Evolutionary conservation across 1,284 basidiomycete genomes (phyloP).

Genomic region (Apiotrichum sp.): DNA sequence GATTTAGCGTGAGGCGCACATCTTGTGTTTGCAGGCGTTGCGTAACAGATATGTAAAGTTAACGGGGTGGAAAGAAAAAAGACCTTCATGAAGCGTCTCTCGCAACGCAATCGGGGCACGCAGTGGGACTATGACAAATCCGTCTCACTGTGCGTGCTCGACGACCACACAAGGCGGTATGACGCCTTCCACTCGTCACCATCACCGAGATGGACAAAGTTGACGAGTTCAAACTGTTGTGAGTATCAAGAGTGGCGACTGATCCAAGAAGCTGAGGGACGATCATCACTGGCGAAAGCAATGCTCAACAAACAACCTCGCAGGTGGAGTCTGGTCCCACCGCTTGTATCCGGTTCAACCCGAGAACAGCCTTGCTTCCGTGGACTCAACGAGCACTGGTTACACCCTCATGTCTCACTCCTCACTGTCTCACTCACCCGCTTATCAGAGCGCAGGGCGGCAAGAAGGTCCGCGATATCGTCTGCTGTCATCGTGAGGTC

Average conservation of each 20-base stretch:
- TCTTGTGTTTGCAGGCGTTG: too few relatives aligned
- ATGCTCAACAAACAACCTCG: too few relatives aligned
- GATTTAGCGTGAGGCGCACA: too few relatives aligned
- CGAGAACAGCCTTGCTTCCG: too few relatives aligned
- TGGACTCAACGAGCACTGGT: background rate
- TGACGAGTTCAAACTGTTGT: conserved; percentile 32
- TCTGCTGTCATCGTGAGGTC: conserved; percentile 29
- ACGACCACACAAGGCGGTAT: conserved; percentile 16
- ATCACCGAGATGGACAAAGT: conserved; percentile 28
- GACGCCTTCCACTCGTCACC: conserved; percentile 43
- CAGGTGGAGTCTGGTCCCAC: too few relatives aligned
- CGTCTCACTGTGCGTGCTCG: too few relatives aligned
- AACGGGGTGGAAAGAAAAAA: too few relatives aligned
- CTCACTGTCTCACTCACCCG: conserved; percentile 20
- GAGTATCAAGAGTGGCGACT: background rate
- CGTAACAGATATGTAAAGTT: too few relatives aligned
- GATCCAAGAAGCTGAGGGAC: background rate
- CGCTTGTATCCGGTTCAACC: too few relatives aligned
- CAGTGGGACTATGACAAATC: conserved; percentile 2
- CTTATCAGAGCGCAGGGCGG: conserved; percentile 24
- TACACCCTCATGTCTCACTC: background rate
- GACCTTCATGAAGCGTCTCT: too few relatives aligned
- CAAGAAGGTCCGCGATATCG: conserved; percentile 29
- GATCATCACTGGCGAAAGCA: too few relatives aligned
- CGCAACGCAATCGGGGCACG: background rate